These are phyloP conservation scores for Exophiala sp. DNA, from an alignment of 2,329 filamentous ascomycete species.

Conservation along the genomic window DNA sequence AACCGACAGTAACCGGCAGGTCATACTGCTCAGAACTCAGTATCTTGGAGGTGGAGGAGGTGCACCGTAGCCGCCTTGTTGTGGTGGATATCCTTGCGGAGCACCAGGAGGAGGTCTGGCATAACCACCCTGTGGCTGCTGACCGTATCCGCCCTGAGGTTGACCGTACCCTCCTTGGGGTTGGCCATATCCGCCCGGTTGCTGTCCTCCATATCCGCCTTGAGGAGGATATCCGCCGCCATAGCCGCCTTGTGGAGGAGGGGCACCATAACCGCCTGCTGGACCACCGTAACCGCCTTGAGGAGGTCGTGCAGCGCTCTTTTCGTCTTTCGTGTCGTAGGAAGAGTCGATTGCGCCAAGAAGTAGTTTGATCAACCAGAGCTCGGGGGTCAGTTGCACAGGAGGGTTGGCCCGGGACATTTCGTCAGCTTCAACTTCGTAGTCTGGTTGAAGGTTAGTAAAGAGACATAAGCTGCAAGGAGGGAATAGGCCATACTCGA, in stretches of 20 bases:
- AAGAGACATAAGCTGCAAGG: background rate
- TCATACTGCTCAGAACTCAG: background rate
- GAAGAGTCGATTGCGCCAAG: conserved; percentile 61
- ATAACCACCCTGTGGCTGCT: conserved; percentile 28
- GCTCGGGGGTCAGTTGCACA: conserved; percentile 58
- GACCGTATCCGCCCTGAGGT: conserved; percentile 17
- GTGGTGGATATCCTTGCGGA: conserved; percentile 28
- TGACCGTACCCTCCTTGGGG: conserved; percentile 34
- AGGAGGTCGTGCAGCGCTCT: conserved; percentile 37
- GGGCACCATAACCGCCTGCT: conserved; percentile 26
- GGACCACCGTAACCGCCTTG: conserved; percentile 25
- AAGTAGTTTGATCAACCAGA: conserved; percentile 63
- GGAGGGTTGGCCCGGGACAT: conserved; percentile 58
- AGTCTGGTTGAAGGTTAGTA: conserved; percentile 45
- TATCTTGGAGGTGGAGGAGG: conserved; percentile 19
- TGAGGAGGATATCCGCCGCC: conserved; percentile 34
- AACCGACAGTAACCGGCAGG: background rate
- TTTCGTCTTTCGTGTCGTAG: conserved; percentile 62
- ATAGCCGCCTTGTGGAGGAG: conserved; percentile 23
- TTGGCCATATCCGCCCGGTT: conserved; percentile 24
- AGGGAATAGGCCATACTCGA: conserved; percentile 45
- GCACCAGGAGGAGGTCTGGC: conserved; percentile 21
- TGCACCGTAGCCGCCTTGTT: conserved; percentile 19
- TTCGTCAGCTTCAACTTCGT: conserved; percentile 61
- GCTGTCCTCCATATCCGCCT: conserved; percentile 3